Evolutionary conservation across 495 filamentous ascomycete species (phyloP), one percentile per base, ranked within the genome.

Genomic region (Aspergillus taichungensis): DNA sequence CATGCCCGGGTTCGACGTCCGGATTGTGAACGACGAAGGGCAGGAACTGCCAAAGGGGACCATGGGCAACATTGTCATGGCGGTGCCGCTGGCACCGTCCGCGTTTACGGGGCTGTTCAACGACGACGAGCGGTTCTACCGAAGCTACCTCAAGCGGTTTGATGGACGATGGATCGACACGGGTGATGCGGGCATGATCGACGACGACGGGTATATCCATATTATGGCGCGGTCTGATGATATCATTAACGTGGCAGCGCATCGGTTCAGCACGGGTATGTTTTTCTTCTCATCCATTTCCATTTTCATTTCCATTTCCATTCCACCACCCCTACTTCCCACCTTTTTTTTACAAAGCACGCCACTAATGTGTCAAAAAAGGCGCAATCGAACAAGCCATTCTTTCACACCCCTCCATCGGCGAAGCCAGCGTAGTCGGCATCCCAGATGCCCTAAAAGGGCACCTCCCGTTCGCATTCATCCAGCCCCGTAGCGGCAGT

Each of bases 11-110:
- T 96, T 94, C 53, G 85, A 94, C 51, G 83, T 95, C 3, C 72
- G 80, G 6, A 73, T 88, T 31, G 87, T 96, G 5, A 78, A 91
- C 55, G 89, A 95, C 55, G 66, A 78, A 1, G 90, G 90, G 5
- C 68, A 73, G 2, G 79, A 85, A 54, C 70, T 94, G 3, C 56
- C 71, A 13, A 68, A 57, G 8, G 84, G 83, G 0, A 74, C 61
- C n/a, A 94, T 88, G 85, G 90, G 90, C 0, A 96, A 96, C 57
- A 91, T 96, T 38, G 88, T 95, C 12, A 65, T 96, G 28, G 87
- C 66, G 0, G 72, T 85, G 1, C 90, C 90, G 0, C 71, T 96
- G 3, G 87, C 86, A 0, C 90, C 90, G 0, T 90, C 89, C 0
- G 90, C 82, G 0, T 87, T 95, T 61, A 83, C 84, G 0, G 87